These are phyloP conservation scores for Prosopis cineraria DNA, from an alignment of 306 rosid species.

Conservation along the genomic window DNA sequence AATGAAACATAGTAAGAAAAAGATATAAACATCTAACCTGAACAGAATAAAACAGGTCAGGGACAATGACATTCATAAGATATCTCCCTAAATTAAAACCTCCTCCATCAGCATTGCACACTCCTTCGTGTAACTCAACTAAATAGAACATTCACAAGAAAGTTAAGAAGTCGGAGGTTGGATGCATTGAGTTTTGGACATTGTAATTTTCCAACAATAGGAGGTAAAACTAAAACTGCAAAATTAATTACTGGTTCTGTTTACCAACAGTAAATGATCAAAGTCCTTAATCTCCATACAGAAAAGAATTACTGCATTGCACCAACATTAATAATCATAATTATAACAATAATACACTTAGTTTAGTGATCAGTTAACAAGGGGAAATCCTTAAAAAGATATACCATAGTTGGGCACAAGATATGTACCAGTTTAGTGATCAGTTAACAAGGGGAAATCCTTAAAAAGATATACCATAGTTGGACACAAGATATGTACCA, in stretches of 20 bases:
- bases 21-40: background rate
- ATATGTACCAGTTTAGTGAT: slow-evolving; percentile 6
- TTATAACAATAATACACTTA: background rate
- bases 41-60: background rate
- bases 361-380: slow-evolving; percentile 10
- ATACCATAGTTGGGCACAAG: slow-evolving; percentile 27
- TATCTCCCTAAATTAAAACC: background rate
- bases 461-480: slow-evolving; percentile 30
- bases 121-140: background rate
- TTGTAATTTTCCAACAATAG: background rate
- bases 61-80: background rate
- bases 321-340: slow-evolving; percentile 16
- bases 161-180: background rate
- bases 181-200: background rate
- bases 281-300: slow-evolving; percentile 13
- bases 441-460: slow-evolving; percentile 24
- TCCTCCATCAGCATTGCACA: background rate
- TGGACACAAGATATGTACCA: slow-evolving; percentile 26
- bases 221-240: background rate
- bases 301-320: background rate
- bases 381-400: slow-evolving; percentile 30
- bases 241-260: slow-evolving; percentile 1
- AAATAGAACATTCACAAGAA: background rate
- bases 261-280: slow-evolving; percentile 7
- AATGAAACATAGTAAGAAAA: background rate